phyloP scores from a whole-genome alignment of 2,329 filamentous ascomycete species.

The Ascochyta viciae-villosae region DNA sequence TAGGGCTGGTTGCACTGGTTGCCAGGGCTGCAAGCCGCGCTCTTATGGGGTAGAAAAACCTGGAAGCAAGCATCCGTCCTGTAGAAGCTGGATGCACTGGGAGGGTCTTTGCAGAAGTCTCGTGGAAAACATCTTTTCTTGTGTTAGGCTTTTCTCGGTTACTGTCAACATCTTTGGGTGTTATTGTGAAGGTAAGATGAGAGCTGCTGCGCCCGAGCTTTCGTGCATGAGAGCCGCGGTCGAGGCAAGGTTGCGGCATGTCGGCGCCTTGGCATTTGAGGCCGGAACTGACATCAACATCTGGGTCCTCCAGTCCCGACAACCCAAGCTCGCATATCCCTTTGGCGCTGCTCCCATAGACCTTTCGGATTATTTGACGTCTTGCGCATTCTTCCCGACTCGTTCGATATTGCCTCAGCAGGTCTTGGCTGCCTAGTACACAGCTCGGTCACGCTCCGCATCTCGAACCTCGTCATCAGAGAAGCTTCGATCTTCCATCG shows the following conservation, averaged over 20 bases:
- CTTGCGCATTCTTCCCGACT: constrained; percentile 3
- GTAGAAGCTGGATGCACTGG: too few relatives aligned
- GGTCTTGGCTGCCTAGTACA: not conserved
- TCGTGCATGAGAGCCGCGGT: constrained; percentile 2
- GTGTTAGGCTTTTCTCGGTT: too few relatives aligned
- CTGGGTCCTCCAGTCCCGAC: not conserved
- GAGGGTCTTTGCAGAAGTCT: too few relatives aligned
- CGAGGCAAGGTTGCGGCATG: not conserved
- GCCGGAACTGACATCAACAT: constrained; percentile 20
- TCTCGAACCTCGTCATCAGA: constrained; percentile 10
- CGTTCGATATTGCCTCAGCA: not conserved
- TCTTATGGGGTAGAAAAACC: too few relatives aligned
- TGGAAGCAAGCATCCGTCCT: too few relatives aligned
- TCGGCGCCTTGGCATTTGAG: constrained; percentile 8
- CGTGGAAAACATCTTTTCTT: too few relatives aligned
- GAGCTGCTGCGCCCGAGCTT: too few relatives aligned
- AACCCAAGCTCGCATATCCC: constrained; percentile 6
- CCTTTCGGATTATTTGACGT: not conserved
- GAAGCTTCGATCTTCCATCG: constrained; percentile 6
- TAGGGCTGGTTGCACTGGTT: too few relatives aligned
- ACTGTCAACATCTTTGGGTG: too few relatives aligned
- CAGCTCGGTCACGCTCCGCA: constrained; percentile 4
- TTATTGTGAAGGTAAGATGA: too few relatives aligned
- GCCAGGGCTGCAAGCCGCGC: too few relatives aligned
- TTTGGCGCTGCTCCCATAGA: not conserved